Percentiles rank a stretch among this genome's conserved stretches.
Evolutionary conservation across 2,329 filamentous ascomycete species (phyloP).

Genomic region (Lachnellula hyalina): DNA sequence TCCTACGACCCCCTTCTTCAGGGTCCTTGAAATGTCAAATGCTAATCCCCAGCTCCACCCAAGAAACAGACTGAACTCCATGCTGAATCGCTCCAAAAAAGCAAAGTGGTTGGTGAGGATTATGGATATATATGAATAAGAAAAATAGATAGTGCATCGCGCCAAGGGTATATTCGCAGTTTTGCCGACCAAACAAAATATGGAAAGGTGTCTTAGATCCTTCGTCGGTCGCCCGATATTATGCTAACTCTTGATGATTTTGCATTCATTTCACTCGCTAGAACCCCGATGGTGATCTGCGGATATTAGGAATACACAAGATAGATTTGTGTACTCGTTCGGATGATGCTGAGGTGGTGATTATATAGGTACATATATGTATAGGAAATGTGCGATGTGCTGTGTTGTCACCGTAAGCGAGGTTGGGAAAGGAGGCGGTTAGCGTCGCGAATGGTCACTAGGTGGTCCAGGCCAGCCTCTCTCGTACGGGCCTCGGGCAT

Average conservation of each 20-base stretch:
- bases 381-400: conserved; percentile 1
- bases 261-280: neutral
- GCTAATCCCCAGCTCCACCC: neutral
- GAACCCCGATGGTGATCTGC: neutral
- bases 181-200: neutral
- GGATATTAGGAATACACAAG: conserved; percentile 19
- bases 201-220: neutral
- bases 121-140: neutral
- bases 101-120: neutral
- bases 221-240: conserved; percentile 8
- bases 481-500: conserved; percentile 22
- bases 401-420: neutral
- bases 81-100: conserved; percentile 4
- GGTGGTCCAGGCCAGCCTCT: conserved; percentile 27
- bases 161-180: conserved; percentile 10
- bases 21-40: conserved; percentile 2
- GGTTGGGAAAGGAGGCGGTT: neutral
- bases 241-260: neutral
- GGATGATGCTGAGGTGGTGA: conserved; percentile 1
- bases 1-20: conserved; percentile 1
- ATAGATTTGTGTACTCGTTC: conserved; percentile 8
- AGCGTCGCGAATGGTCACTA: conserved; percentile 22
- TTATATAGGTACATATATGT: neutral
- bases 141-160: conserved; percentile 6
- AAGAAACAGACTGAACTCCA: conserved; percentile 2